These are phyloP conservation scores for Chaetomiaceae sp. DNA, from an alignment of 2,329 filamentous ascomycete species.

Conservation along the genomic window DNA sequence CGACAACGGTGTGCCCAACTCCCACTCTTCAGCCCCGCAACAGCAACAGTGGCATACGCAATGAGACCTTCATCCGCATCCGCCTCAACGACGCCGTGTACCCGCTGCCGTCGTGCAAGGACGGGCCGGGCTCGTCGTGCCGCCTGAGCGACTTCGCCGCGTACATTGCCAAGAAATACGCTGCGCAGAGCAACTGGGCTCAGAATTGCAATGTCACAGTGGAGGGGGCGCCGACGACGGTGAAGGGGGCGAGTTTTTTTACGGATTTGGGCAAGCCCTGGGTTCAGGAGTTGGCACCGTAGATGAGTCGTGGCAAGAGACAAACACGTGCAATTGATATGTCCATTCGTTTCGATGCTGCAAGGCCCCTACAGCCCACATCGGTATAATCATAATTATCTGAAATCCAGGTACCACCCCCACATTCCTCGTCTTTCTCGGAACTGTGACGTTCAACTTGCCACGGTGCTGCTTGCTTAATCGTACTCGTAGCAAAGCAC, in stretches of 20 bases:
- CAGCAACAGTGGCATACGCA: slow-evolving; percentile 22
- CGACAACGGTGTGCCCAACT: background rate
- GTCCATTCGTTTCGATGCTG: too few relatives aligned
- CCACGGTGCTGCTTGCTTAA: too few relatives aligned
- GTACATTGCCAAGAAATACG: slow-evolving; percentile 40
- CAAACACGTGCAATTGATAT: too few relatives aligned
- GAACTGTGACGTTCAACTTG: too few relatives aligned
- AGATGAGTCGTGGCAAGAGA: background rate
- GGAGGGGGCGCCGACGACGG: slow-evolving; percentile 23
- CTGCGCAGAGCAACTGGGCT: slow-evolving; percentile 44
- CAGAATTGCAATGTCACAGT: slow-evolving; percentile 42
- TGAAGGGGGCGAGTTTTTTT: slow-evolving; percentile 45
- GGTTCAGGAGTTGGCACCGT: slow-evolving; percentile 19
- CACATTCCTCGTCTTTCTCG: too few relatives aligned
- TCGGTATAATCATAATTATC: too few relatives aligned
- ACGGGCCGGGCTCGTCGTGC: slow-evolving; percentile 51
- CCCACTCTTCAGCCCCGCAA: background rate
- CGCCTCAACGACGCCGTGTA: slow-evolving; percentile 59
- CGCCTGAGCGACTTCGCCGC: slow-evolving; percentile 39
- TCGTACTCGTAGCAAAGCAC: too few relatives aligned
- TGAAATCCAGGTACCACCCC: too few relatives aligned
- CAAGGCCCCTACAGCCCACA: too few relatives aligned
- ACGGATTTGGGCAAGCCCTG: slow-evolving; percentile 33
- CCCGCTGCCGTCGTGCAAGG: slow-evolving; percentile 48
- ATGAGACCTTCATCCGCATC: slow-evolving; percentile 44